Percentiles rank a stretch among this genome's conserved stretches.
Evolutionary conservation across 805 yeast species (phyloP).

Genomic region (Zygotorulaspora florentina): DNA sequence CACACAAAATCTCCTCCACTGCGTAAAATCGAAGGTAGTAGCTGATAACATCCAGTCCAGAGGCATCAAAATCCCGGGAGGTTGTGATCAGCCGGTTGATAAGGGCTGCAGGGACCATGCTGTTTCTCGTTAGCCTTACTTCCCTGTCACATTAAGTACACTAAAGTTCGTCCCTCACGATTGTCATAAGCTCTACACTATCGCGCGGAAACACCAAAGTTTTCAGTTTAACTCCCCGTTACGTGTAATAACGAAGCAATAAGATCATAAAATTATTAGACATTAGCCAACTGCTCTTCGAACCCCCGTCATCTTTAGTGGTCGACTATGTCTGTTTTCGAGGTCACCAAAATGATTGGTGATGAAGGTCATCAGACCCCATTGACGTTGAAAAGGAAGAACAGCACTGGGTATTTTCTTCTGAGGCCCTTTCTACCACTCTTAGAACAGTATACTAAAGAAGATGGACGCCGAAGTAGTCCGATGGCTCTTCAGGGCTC

Average conservation of each 20-base stretch:
- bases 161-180: constrained; percentile 1
- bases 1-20: constrained; percentile 62
- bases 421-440: constrained; percentile 26
- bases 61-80: constrained; percentile 25
- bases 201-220: not conserved
- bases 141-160: too few species aligned
- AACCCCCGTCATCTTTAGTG: not conserved
- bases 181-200: not conserved
- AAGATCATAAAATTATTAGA: not conserved
- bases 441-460: constrained; percentile 12
- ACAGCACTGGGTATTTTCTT: constrained; percentile 24
- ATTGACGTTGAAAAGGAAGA: constrained; percentile 21
- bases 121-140: not conserved
- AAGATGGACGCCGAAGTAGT: constrained; percentile 3
- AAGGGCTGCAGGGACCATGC: constrained; percentile 5
- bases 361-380: constrained; percentile 12
- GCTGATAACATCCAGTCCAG: constrained; percentile 27
- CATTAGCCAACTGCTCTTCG: too few species aligned
- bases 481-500: constrained; percentile 1
- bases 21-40: constrained; percentile 50
- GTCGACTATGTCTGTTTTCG: constrained; percentile 17
- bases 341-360: constrained; percentile 16
- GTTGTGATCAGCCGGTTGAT: constrained; percentile 16
- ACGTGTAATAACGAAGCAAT: not conserved
- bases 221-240: not conserved